phyloP scores from a whole-genome alignment of 352 stramenopile species.

The Peronospora farinosa region DNA sequence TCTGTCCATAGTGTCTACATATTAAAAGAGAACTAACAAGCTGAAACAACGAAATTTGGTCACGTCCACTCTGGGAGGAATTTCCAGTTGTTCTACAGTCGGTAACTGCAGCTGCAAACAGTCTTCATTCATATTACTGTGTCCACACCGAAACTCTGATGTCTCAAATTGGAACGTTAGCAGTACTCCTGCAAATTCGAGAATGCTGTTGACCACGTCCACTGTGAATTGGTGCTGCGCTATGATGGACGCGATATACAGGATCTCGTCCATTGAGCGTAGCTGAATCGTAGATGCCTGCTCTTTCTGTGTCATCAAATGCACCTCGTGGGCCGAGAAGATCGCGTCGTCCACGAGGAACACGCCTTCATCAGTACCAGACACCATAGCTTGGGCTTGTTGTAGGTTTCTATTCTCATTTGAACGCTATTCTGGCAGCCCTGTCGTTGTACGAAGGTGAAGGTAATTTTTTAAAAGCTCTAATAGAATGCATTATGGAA shows the following conservation, averaged over 20 bases:
- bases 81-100: constrained; percentile 20
- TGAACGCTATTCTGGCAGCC: too few species aligned
- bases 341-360: constrained; percentile 31
- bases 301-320: constrained; percentile 20
- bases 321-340: constrained; percentile 21
- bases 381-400: not conserved
- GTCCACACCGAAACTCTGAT: constrained; percentile 21
- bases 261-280: constrained; percentile 28
- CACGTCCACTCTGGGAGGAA: constrained; percentile 39
- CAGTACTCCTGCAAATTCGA: constrained; percentile 48
- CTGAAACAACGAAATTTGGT: too few species aligned
- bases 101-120: constrained; percentile 47
- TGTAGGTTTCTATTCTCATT: too few species aligned
- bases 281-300: constrained; percentile 12
- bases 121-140: constrained; percentile 46
- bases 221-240: constrained; percentile 31
- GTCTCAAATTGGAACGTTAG: constrained; percentile 43
- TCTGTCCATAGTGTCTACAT: too few species aligned
- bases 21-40: too few species aligned
- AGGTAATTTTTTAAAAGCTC: too few species aligned
- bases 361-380: constrained; percentile 24
- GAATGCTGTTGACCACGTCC: constrained; percentile 40
- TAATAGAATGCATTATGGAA: too few species aligned
- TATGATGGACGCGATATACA: constrained; percentile 40
- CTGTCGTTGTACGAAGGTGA: too few species aligned